phyloP scores from a whole-genome alignment of 306 rosid species.

The Calophaca sinica region DNA sequence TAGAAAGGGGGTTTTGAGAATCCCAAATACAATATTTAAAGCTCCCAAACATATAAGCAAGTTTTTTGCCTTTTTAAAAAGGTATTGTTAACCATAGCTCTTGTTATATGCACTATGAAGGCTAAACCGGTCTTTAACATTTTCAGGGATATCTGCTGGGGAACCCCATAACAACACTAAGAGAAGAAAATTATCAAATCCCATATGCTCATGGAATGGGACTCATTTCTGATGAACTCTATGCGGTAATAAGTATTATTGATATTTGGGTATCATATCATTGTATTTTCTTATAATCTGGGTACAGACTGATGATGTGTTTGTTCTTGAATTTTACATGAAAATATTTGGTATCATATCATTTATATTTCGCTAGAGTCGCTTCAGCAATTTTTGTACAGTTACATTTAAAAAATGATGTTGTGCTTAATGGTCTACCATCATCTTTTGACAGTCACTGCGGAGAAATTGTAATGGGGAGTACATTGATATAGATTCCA shows the following conservation, averaged over 20 bases:
- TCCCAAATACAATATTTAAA: not conserved
- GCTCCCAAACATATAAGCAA: not conserved
- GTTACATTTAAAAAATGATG: not conserved
- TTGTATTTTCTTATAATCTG: too few species aligned
- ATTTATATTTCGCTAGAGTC: too few species aligned
- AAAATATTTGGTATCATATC: too few species aligned
- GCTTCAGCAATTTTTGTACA: too few species aligned
- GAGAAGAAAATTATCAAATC: conserved; percentile 1
- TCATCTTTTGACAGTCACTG: conserved; percentile 51
- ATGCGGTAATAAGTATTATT: conserved; percentile 43
- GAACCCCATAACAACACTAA: conserved; percentile 40
- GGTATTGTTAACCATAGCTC: not conserved
- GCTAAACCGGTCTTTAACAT: not conserved
- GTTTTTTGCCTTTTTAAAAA: not conserved
- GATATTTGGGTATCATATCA: too few species aligned
- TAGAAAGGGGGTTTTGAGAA: not conserved
- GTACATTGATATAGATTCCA: conserved; percentile 39
- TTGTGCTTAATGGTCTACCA: not conserved
- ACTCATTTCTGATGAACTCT: conserved; percentile 72
- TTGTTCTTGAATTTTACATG: too few species aligned
- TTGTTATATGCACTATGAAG: not conserved
- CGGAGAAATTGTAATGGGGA: conserved; percentile 60
- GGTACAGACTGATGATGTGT: too few species aligned
- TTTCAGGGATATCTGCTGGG: conserved; percentile 72
- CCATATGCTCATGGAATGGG: conserved; percentile 69